Evolutionary conservation across 2,329 filamentous ascomycete species (phyloP).

Genomic region (Alternaria ventricosa): DNA sequence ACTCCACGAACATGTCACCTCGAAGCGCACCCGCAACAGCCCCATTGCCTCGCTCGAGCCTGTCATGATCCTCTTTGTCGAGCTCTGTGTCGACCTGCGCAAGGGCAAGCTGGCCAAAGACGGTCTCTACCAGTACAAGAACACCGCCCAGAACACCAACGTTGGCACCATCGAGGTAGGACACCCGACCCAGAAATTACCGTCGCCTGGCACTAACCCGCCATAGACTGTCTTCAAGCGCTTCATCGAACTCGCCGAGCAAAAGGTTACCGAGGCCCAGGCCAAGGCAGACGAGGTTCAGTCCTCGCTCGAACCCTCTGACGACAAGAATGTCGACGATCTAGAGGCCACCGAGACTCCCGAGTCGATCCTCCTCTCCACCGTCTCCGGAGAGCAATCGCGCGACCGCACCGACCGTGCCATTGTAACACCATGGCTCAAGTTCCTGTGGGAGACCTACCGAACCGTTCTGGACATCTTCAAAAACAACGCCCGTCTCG

Average conservation of each 20-base stretch:
- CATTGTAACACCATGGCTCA: constrained; percentile 98
- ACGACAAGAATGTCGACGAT: constrained; percentile 84
- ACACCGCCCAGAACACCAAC: constrained; percentile 98
- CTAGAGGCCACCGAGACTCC: constrained; percentile 96
- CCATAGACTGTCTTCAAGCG: constrained; percentile 81
- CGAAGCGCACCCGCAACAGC: constrained; percentile 95
- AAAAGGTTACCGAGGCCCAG: constrained; percentile 95
- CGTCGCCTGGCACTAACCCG: constrained; percentile 15
- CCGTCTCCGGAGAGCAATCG: constrained; percentile 96
- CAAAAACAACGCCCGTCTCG: constrained; percentile 96
- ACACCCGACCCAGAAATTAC: not conserved
- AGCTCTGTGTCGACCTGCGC: constrained; percentile 94
- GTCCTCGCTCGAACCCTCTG: constrained; percentile 78
- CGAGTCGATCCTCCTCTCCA: constrained; percentile 96
- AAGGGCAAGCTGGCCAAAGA: constrained; percentile 99
- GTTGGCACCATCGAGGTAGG: constrained; percentile 93
- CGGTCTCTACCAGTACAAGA: constrained; percentile 99
- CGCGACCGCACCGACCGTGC: constrained; percentile 96
- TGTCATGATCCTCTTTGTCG: constrained; percentile 96
- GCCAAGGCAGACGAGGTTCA: constrained; percentile 95
- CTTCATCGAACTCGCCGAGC: constrained; percentile 96
- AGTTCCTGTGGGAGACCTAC: constrained; percentile 99
- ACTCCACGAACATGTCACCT: constrained; percentile 98
- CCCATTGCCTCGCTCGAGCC: constrained; percentile 96
- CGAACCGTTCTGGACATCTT: constrained; percentile 97